Conservation (phyloP, 148 eudicot species). For the Spergularia bocconei region DNA sequence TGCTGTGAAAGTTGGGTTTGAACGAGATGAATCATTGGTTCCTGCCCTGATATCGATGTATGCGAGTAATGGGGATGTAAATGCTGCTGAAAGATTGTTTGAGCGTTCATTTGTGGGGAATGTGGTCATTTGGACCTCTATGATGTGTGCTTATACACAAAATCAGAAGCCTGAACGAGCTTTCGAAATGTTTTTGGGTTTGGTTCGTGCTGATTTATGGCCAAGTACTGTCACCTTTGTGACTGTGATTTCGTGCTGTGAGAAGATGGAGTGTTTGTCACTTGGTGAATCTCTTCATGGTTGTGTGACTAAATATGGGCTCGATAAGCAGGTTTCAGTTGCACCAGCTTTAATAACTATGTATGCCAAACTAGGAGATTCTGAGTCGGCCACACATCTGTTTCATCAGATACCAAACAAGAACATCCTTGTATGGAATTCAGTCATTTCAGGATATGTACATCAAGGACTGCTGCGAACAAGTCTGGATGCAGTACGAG, state of each 20-base stretch:
- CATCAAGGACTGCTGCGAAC: constrained; percentile 34
- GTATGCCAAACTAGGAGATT: constrained; percentile 56
- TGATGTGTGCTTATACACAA: constrained; percentile 50
- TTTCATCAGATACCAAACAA: constrained; percentile 36
- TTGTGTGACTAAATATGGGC: constrained; percentile 42
- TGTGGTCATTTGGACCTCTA: constrained; percentile 51
- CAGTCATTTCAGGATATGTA: constrained; percentile 56
- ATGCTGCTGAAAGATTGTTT: constrained; percentile 42
- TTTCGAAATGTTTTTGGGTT: constrained; percentile 36
- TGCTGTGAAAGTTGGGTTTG: constrained; percentile 50
- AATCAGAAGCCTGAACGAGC: constrained; percentile 38
- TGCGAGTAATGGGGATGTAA: constrained; percentile 41
- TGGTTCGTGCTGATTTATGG: constrained; percentile 35
- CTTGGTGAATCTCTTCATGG: constrained; percentile 58
- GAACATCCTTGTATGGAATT: constrained; percentile 59
- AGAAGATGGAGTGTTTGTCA: constrained; percentile 28
- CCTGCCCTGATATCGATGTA: constrained; percentile 67
- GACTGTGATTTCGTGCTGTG: constrained; percentile 58
- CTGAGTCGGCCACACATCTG: constrained; percentile 42
- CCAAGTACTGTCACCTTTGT: constrained; percentile 53
- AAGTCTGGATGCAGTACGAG: constrained; percentile 39
- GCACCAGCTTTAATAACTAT: constrained; percentile 56
- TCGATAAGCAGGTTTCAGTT: constrained; percentile 42
- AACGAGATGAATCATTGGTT: constrained; percentile 33
- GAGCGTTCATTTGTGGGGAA: constrained; percentile 33